These are phyloP conservation scores for Drosera capensis DNA, from an alignment of 148 eudicot genomes.

Conservation along the genomic window DNA sequence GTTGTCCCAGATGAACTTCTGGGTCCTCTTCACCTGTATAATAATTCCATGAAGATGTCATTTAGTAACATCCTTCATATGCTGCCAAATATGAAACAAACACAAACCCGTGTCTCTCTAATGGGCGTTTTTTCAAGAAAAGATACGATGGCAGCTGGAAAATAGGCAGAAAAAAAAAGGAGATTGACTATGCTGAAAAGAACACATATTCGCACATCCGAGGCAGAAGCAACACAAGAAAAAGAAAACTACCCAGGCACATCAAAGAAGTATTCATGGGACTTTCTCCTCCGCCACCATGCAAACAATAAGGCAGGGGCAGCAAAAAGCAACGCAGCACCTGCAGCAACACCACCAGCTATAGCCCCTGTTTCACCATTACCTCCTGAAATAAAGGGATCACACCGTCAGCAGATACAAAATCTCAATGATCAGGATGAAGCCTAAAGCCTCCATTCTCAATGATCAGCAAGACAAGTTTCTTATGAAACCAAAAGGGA, in stretches of 20 bases:
- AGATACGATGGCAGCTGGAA: not conserved
- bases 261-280: conserved; percentile 84
- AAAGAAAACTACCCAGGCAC: conserved; percentile 59
- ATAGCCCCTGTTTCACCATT: conserved; percentile 82
- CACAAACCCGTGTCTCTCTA: not conserved
- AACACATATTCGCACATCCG: not conserved
- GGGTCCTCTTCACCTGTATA: conserved; percentile 89
- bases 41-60: conserved; percentile 1
- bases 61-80: no score
- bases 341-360: conserved; percentile 98
- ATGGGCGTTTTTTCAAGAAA: no score
- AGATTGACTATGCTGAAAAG: no score
- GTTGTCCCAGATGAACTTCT: conserved; percentile 90
- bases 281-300: conserved; percentile 90
- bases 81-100: no score
- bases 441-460: conserved; percentile 1
- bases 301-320: conserved; percentile 91
- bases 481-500: not conserved
- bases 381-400: conserved; percentile 28
- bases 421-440: not conserved
- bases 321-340: conserved; percentile 93
- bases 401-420: no score
- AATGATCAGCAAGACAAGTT: not conserved
- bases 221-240: not conserved
- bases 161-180: not conserved